A percentile compares a stretch with the other conserved stretches of the same genome.
Conservation (phyloP, 768 basidiomycete species). For the Artomyces pyxidatus region DNA sequence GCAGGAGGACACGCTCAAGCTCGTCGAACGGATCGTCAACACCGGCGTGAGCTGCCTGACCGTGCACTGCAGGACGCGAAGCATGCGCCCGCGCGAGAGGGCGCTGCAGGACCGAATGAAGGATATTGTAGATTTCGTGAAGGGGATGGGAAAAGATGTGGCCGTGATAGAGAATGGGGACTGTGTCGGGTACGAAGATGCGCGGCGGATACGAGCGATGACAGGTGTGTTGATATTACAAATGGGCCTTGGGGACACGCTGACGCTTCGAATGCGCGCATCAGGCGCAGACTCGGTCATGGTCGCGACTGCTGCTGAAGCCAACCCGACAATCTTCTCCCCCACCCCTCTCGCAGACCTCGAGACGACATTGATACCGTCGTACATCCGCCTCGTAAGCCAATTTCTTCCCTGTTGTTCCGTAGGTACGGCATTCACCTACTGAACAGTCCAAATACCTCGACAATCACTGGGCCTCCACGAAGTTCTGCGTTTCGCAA, state of each 20-base stretch:
- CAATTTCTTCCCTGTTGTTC: too few species aligned
- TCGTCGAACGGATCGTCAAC: conserved; percentile 81
- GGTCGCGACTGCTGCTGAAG: conserved; percentile 93
- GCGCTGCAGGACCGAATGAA: conserved; percentile 72
- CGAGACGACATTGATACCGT: conserved; percentile 58
- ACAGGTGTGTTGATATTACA: conserved; percentile 48
- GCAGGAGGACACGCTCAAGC: conserved; percentile 79
- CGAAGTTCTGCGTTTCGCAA: conserved; percentile 81
- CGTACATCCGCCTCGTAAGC: conserved; percentile 67
- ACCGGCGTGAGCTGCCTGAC: conserved; percentile 89
- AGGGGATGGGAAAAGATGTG: conserved; percentile 63
- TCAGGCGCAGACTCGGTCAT: conserved; percentile 89
- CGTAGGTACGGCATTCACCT: not conserved
- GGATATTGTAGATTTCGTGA: conserved; percentile 84
- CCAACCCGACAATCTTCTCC: conserved; percentile 86
- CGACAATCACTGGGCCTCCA: conserved; percentile 72
- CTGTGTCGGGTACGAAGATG: conserved; percentile 72
- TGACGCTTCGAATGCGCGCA: not conserved
- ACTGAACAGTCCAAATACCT: conserved; percentile 57
- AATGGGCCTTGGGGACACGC: not conserved
- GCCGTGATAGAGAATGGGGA: conserved; percentile 94
- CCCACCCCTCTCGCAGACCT: conserved; percentile 59
- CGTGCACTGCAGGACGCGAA: conserved; percentile 90
- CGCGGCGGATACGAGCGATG: conserved; percentile 58
- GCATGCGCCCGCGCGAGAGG: conserved; percentile 77